Conservation (phyloP, 495 filamentous ascomycete species). For the Bacidia gigantensis region DNA sequence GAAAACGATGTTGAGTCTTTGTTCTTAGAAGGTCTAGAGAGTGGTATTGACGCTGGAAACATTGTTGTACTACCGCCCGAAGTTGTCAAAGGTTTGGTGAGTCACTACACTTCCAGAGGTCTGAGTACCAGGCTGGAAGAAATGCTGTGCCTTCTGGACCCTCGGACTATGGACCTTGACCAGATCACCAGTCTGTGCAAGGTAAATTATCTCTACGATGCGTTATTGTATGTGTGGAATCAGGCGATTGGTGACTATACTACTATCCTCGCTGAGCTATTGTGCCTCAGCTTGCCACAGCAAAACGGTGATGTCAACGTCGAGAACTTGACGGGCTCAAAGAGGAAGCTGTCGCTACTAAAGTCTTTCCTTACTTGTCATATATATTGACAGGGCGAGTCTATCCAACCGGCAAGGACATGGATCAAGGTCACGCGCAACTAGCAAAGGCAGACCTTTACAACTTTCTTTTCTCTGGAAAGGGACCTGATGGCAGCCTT, state of each 20-base stretch:
- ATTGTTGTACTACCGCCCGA: constrained; percentile 65
- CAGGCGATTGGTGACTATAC: constrained; percentile 78
- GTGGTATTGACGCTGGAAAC: constrained; percentile 65
- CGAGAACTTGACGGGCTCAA: constrained; percentile 13
- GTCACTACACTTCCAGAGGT: constrained; percentile 59
- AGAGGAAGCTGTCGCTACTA: constrained; percentile 54
- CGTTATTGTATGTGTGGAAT: constrained; percentile 95
- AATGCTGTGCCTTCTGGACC: constrained; percentile 85
- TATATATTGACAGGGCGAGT: constrained; percentile 82
- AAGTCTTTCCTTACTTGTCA: constrained; percentile 89
- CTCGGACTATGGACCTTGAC: constrained; percentile 82
- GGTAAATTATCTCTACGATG: constrained; percentile 82
- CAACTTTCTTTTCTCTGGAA: constrained; percentile 82
- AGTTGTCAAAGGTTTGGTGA: constrained; percentile 74
- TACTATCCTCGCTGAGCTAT: constrained; percentile 73
- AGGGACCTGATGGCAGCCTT: constrained; percentile 35
- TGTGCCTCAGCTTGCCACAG: constrained; percentile 49
- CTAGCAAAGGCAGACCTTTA: constrained; percentile 79
- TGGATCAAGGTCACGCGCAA: constrained; percentile 52
- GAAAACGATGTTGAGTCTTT: constrained; percentile 56
- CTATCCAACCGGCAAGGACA: constrained; percentile 70
- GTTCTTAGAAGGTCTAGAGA: constrained; percentile 76
- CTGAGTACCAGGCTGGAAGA: constrained; percentile 73
- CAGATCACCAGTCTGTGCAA: constrained; percentile 85
- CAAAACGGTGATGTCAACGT: constrained; percentile 21